These are phyloP conservation scores for Trebouxia sp. DNA, from an alignment of 139 green algal genomes.

Conservation along the genomic window DNA sequence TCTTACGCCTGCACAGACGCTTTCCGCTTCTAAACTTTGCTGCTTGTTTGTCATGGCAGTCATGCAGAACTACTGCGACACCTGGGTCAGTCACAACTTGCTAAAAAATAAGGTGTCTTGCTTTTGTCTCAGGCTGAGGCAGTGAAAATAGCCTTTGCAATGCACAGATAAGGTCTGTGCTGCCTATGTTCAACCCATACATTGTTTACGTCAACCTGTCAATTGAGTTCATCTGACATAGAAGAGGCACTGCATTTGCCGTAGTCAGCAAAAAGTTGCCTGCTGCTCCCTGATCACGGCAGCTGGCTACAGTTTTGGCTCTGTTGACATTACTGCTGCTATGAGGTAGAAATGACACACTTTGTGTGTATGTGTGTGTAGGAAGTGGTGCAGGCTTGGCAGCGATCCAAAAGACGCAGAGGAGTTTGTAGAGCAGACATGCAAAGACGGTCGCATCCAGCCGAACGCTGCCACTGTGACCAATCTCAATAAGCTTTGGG, in stretches of 20 bases:
- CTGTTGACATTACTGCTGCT: no score
- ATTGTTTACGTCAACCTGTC: neutral
- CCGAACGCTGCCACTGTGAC: conserved; percentile 24
- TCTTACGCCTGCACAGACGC: no score
- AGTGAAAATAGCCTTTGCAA: no score
- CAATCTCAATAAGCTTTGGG: neutral
- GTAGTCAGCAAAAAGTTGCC: neutral
- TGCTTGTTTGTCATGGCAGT: no score
- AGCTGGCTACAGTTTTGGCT: neutral
- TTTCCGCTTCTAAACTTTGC: no score
- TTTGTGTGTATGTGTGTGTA: neutral
- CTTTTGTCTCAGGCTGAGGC: no score
- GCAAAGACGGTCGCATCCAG: conserved; percentile 10
- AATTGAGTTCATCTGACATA: neutral
- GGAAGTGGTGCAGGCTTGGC: conserved; percentile 19
- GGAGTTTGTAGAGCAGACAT: conserved; percentile 25
- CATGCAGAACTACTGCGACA: no score
- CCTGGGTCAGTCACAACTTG: no score
- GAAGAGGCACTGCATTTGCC: neutral
- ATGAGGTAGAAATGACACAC: no score
- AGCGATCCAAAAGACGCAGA: conserved; percentile 19
- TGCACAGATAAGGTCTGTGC: no score
- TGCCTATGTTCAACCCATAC: neutral
- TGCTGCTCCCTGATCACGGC: neutral
- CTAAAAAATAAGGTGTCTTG: no score